These are phyloP conservation scores for Leccinum imitatum DNA, from an alignment of 768 basidiomycete species.

Conservation along the genomic window DNA sequence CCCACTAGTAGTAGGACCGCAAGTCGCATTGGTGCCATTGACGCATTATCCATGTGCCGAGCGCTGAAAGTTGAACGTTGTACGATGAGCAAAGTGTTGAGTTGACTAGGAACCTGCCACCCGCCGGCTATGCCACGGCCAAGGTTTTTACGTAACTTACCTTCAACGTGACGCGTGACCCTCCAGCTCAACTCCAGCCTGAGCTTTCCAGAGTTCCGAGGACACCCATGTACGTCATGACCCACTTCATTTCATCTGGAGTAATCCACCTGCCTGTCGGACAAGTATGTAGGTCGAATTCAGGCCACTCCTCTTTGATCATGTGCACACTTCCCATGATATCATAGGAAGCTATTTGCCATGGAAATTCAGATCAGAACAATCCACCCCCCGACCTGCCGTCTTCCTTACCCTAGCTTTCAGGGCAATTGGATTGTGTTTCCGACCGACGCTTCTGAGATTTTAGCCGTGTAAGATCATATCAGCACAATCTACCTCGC, in stretches of 20 bases:
- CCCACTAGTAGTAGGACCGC: neutral
- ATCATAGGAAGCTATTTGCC: neutral
- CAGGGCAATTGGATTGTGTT: neutral
- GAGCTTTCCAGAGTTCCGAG: neutral
- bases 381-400: neutral
- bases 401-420: neutral
- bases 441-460: neutral
- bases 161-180: too few species aligned
- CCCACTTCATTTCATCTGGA: neutral
- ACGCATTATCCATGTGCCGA: neutral
- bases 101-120: neutral
- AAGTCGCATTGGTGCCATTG: neutral
- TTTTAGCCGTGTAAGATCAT: neutral
- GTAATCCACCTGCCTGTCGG: slow-evolving; percentile 3
- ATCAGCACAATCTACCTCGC: neutral
- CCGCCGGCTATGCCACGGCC: neutral
- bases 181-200: neutral
- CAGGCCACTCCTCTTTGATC: slow-evolving; percentile 5
- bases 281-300: slow-evolving; percentile 3
- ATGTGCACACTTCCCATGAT: slow-evolving; percentile 7
- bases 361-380: slow-evolving; percentile 3
- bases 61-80: neutral
- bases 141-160: neutral
- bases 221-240: slow-evolving; percentile 4
- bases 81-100: neutral